Percentiles rank a stretch among this genome's conserved stretches.
phyloP scores from a whole-genome alignment of 768 basidiomycete genomes.

The Serpula lacrymans region DNA sequence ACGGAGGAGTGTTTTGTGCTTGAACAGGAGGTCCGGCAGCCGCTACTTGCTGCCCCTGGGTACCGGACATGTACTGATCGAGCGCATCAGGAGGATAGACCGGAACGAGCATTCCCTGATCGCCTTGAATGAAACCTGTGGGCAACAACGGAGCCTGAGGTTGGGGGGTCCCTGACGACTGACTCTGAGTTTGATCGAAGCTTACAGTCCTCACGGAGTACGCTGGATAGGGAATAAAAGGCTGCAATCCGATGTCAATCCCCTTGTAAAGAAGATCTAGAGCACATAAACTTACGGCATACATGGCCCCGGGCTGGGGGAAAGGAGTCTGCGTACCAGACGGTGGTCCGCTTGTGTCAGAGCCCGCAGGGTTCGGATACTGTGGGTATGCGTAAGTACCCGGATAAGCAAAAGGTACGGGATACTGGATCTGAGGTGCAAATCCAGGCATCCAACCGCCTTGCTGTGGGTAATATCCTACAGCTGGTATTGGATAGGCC shows the following conservation, averaged over 20 bases:
- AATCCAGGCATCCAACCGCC: constrained; percentile 57
- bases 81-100: constrained; percentile 70
- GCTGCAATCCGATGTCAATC: constrained; percentile 26
- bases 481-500: constrained; percentile 37
- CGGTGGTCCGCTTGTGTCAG: constrained; percentile 36
- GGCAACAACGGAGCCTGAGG: constrained; percentile 57
- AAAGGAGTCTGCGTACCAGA: constrained; percentile 32
- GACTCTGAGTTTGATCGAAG: constrained; percentile 19
- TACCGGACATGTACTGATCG: constrained; percentile 61
- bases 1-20: constrained; percentile 26
- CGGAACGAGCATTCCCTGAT: constrained; percentile 68
- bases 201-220: constrained; percentile 34
- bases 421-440: constrained; percentile 48
- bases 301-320: constrained; percentile 37
- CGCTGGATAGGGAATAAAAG: constrained; percentile 48
- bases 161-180: constrained; percentile 15
- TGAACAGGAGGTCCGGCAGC: constrained; percentile 18
- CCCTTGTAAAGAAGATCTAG: neutral
- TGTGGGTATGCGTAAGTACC: constrained; percentile 44
- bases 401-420: constrained; percentile 50
- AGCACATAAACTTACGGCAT: constrained; percentile 39
- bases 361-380: constrained; percentile 22
- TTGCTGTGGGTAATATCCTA: constrained; percentile 44
- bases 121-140: constrained; percentile 68
- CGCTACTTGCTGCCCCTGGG: constrained; percentile 25